Percentiles rank a stretch among this genome's conserved stretches.
These are phyloP conservation scores for Leptodermis oblonga DNA, from an alignment of 257 asterid species.

Conservation along the genomic window DNA sequence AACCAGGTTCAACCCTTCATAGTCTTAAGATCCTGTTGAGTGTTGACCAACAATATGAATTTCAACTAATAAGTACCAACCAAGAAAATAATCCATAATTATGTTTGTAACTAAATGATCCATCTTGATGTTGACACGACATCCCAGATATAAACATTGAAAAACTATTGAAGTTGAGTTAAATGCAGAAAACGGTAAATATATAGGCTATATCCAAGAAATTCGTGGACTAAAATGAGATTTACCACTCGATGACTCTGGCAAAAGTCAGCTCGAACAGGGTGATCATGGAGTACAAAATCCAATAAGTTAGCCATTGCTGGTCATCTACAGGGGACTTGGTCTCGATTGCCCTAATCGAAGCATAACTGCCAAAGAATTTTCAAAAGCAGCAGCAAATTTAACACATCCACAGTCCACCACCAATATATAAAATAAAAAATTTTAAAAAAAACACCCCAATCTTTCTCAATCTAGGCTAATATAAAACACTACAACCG, in stretches of 20 bases:
- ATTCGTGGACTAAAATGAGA: background rate
- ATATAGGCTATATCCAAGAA: background rate
- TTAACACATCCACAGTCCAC: background rate
- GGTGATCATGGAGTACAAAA: slow-evolving; percentile 94
- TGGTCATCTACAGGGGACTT: slow-evolving; percentile 90
- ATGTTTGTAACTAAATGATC: no score
- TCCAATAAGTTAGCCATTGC: slow-evolving; percentile 99
- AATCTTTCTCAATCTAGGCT: background rate
- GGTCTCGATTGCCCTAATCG: slow-evolving; percentile 89
- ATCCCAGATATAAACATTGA: background rate
- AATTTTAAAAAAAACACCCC: no score
- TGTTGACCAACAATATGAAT: background rate
- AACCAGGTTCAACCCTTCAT: background rate
- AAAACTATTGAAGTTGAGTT: background rate
- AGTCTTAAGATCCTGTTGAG: background rate
- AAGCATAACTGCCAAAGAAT: slow-evolving; percentile 69
- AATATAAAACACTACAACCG: background rate
- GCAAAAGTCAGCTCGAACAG: slow-evolving; percentile 94
- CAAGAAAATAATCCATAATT: background rate
- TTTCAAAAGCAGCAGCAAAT: slow-evolving; percentile 16
- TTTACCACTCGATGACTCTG: slow-evolving; percentile 80
- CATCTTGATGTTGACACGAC: background rate
- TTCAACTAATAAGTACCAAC: background rate
- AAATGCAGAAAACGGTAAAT: background rate
- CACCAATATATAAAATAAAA: background rate